phyloP scores from a whole-genome alignment of 192 early-diverging fungal genomes.

The Umbelopsis ramanniana region DNA sequence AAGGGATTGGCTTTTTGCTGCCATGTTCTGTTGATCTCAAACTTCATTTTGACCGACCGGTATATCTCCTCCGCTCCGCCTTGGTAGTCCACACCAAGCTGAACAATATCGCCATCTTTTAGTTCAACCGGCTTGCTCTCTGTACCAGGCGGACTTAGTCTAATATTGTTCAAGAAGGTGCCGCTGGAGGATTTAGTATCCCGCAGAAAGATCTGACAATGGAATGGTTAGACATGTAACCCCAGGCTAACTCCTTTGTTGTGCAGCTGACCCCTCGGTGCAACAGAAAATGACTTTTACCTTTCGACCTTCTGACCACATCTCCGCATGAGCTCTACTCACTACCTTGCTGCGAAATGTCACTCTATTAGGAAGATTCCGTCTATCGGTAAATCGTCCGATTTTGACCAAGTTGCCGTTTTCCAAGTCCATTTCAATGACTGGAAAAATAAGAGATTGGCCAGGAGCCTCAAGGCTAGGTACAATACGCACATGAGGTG shows the following conservation, averaged over 20 bases:
- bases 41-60: slow-evolving; percentile 77
- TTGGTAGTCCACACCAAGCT: slow-evolving; percentile 86
- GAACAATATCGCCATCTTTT: slow-evolving; percentile 79
- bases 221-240: neutral
- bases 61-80: slow-evolving; percentile 80
- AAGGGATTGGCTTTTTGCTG: slow-evolving; percentile 55
- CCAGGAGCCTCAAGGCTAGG: slow-evolving; percentile 44
- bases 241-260: neutral
- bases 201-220: slow-evolving; percentile 72
- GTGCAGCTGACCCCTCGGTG: neutral
- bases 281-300: slow-evolving; percentile 21
- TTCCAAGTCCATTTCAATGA: slow-evolving; percentile 59
- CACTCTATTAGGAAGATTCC: slow-evolving; percentile 60
- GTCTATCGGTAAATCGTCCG: slow-evolving; percentile 63
- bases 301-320: slow-evolving; percentile 75
- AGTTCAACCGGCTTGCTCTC: slow-evolving; percentile 74
- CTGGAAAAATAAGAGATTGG: slow-evolving; percentile 62
- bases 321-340: slow-evolving; percentile 78
- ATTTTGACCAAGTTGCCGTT: slow-evolving; percentile 56
- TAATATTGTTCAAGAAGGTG: slow-evolving; percentile 88
- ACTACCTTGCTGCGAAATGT: slow-evolving; percentile 85
- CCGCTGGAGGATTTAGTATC: slow-evolving; percentile 89
- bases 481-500: slow-evolving; percentile 60
- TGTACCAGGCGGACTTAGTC: slow-evolving; percentile 75
- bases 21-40: slow-evolving; percentile 61